Percentiles rank a stretch among this genome's conserved stretches.
Conservation (phyloP, 192 early-diverging fungal genomes). For the Spinellus fusiger region DNA sequence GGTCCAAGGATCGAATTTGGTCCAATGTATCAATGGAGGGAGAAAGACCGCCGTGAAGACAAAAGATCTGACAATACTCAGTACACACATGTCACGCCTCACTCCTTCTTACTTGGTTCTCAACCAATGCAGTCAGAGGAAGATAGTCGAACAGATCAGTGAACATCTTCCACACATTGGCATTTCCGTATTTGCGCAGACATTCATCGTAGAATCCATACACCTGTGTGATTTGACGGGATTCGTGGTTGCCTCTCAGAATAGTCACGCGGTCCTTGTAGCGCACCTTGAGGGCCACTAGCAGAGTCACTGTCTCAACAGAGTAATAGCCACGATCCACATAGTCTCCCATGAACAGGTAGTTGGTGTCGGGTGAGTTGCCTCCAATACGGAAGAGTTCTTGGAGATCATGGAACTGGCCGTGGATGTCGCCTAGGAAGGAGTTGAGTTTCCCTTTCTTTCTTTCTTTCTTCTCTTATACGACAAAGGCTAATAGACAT, state of each 20-base stretch:
- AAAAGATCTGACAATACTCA: conserved; percentile 69
- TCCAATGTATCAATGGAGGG: conserved; percentile 95
- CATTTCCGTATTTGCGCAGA: conserved; percentile 94
- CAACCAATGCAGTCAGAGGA: conserved; percentile 92
- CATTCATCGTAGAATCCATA: conserved; percentile 99
- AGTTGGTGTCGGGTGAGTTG: conserved; percentile 94
- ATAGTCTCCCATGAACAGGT: conserved; percentile 99
- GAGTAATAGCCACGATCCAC: conserved; percentile 98
- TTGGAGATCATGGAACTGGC: conserved; percentile 97
- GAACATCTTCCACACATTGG: conserved; percentile 97
- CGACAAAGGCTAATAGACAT: not conserved
- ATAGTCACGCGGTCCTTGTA: conserved; percentile 91
- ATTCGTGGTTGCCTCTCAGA: conserved; percentile 98
- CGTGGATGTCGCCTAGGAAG: conserved; percentile 80
- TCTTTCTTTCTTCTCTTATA: not conserved
- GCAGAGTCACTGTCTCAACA: conserved; percentile 94
- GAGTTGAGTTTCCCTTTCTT: not conserved
- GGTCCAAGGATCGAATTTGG: conserved; percentile 91
- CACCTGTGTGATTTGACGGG: conserved; percentile 97
- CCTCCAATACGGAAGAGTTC: conserved; percentile 97
- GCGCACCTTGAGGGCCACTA: conserved; percentile 92
- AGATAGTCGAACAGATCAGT: conserved; percentile 98
- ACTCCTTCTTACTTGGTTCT: conserved; percentile 63
- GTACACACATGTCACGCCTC: not conserved
- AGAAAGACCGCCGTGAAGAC: conserved; percentile 96